Base-by-base conservation (phyloP, 2,329 filamentous ascomycete species). In the Pseudogymnoascus sp. region DNA sequence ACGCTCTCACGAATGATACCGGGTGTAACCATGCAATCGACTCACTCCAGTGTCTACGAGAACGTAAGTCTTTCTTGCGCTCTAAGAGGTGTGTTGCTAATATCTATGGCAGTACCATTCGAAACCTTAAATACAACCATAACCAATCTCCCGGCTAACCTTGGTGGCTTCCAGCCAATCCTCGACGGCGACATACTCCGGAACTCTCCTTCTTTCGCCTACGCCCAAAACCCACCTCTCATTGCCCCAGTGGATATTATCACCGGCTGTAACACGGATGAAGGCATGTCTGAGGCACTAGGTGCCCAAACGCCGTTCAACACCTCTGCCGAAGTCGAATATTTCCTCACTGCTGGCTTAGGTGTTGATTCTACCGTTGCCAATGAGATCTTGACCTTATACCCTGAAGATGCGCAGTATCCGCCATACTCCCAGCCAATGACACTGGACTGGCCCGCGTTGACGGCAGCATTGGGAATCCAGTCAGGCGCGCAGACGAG, bases 251-350 rank as follows among this genome's bases (percentile, higher is more conserved):
- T 54, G 25, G 48, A 54, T 8, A 80, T 91, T 60, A 75, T 92
- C 60, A 89, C 87, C 0, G 88, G 88, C 6, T 91, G 86, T 77
- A 87, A 86, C 74, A 83, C 84, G 36, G 85, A 90, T 70, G 89
- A 92, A 73, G 89, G 88, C n/a, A 81, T 85, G 0, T 54, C 48
- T 16, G 48, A 31, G 48, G 48, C 48, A 10, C 25, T 54, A 4
- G 23, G 48, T 11, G 48, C 48, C 8, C 48, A 54, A 54, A 54
- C 48, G 14, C 48, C 48, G 2, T 54, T 31, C n/a, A 54, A 54
- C 25, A 54, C 48, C 23, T 16, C 48, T 2, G 25, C 48, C n/a
- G 23, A 54, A 31, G 25, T 54, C 14, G 48, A 54, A 23, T 16
- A 16, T 19, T 54, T 31, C 14, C 48, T 89, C 0, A 84, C 25